Conservation (phyloP, 192 early-diverging fungal genomes). For the Dispira parvispora region DNA sequence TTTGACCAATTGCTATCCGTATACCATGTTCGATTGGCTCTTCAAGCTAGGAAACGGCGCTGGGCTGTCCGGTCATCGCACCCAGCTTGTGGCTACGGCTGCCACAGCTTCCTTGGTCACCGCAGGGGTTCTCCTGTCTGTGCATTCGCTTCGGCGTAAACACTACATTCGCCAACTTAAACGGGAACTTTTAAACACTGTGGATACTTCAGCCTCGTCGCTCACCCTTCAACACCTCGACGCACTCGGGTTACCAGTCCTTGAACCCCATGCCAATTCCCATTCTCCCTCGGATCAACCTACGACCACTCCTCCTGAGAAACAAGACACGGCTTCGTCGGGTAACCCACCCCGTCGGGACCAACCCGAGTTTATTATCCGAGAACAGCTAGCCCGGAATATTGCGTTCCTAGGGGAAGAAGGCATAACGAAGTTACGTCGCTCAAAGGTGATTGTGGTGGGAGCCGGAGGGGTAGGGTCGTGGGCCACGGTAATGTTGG, state of each 20-base stretch:
- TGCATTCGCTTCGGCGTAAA: constrained; percentile 29
- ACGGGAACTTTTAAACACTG: constrained; percentile 26
- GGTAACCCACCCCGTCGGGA: not conserved
- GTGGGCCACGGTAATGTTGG: constrained; percentile 78
- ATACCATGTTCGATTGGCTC: not conserved
- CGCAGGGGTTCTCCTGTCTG: constrained; percentile 34
- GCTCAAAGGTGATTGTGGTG: constrained; percentile 83
- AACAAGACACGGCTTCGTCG: not conserved
- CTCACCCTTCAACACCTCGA: constrained; percentile 12
- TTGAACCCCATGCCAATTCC: constrained; percentile 11
- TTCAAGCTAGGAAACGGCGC: not conserved
- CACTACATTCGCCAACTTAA: constrained; percentile 33
- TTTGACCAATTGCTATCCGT: not conserved
- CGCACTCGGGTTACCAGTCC: constrained; percentile 20
- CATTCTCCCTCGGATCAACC: constrained; percentile 4
- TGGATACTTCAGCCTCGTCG: constrained; percentile 12
- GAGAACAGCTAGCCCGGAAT: constrained; percentile 74
- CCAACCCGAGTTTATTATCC: constrained; percentile 42
- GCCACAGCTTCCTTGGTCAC: constrained; percentile 47
- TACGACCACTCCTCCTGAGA: not conserved
- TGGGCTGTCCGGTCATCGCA: not conserved
- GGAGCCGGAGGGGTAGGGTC: constrained; percentile 91
- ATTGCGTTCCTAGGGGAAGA: constrained; percentile 79
- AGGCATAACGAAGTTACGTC: constrained; percentile 48
- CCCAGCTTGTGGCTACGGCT: constrained; percentile 33